A percentile compares a stretch with the other conserved stretches of the same genome.
These are phyloP conservation scores for Cladosporium sp. DNA, from an alignment of 2,329 filamentous ascomycete genomes.

Conservation along the genomic window DNA sequence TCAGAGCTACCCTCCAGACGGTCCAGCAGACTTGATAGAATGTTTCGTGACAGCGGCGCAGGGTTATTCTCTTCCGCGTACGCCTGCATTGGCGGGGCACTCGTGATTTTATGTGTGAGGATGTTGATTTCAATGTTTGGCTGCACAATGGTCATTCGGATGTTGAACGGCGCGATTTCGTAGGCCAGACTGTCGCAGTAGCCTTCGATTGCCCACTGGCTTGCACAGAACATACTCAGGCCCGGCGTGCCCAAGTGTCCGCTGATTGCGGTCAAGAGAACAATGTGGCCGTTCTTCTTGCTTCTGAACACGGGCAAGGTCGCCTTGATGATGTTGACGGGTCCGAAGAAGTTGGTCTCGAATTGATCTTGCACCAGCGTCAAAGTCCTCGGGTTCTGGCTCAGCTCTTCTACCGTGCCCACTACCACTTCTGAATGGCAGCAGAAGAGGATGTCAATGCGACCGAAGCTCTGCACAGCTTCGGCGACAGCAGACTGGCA, in stretches of 20 bases:
- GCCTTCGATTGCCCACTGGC: conserved; percentile 91
- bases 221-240: conserved; percentile 83
- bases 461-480: conserved; percentile 75
- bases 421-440: conserved; percentile 86
- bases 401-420: conserved; percentile 85
- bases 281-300: conserved; percentile 81
- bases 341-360: conserved; percentile 90
- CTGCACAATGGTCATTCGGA: conserved; percentile 93
- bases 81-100: conserved; percentile 70
- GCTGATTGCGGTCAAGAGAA: conserved; percentile 83
- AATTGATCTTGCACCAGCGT: conserved; percentile 87
- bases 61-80: conserved; percentile 66
- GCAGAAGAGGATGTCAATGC: conserved; percentile 84
- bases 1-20: conserved; percentile 48
- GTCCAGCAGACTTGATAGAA: conserved; percentile 75
- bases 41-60: conserved; percentile 76
- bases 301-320: conserved; percentile 72
- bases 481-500: conserved; percentile 85
- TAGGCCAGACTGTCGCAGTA: conserved; percentile 94
- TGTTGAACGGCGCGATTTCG: conserved; percentile 91
- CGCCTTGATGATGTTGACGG: conserved; percentile 93
- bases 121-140: conserved; percentile 88
- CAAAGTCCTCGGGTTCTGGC: conserved; percentile 64
- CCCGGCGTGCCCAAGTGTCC: conserved; percentile 91
- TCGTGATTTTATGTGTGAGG: conserved; percentile 79